A percentile compares a stretch with the other conserved stretches of the same genome.
phyloP scores from a whole-genome alignment of 2,329 filamentous ascomycete species.

The Aspergillus ibericus region DNA sequence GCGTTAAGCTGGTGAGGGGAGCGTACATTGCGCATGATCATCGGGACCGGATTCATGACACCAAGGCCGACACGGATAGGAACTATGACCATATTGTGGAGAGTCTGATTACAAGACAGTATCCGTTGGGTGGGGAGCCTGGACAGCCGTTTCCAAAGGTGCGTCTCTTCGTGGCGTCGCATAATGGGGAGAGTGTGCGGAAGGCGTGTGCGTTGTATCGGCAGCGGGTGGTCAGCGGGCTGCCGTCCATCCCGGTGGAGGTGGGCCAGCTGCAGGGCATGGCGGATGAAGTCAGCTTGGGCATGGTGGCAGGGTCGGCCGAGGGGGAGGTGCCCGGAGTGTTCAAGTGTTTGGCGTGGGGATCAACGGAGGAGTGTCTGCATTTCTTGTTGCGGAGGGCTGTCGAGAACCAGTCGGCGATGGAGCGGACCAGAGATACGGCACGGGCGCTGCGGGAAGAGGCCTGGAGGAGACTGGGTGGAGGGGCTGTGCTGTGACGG shows the following conservation, averaged over 20 bases:
- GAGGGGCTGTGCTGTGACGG: background rate
- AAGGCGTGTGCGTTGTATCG: conserved; percentile 41
- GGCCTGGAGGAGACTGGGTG: conserved; percentile 43
- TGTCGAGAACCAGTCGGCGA: conserved; percentile 70
- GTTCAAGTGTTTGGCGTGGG: conserved; percentile 57
- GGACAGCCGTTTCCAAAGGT: conserved; percentile 27
- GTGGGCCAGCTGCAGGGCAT: conserved; percentile 84
- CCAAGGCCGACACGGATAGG: conserved; percentile 38
- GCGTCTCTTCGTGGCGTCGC: conserved; percentile 54
- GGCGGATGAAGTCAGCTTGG: conserved; percentile 78
- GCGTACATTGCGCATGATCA: conserved; percentile 48
- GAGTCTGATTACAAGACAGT: conserved; percentile 47
- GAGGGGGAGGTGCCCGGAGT: conserved; percentile 37
- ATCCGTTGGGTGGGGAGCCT: conserved; percentile 19
- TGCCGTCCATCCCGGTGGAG: conserved; percentile 41
- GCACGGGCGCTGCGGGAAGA: conserved; percentile 65
- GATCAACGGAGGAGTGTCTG: conserved; percentile 54
- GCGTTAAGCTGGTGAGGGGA: conserved; percentile 48
- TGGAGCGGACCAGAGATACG: conserved; percentile 62
- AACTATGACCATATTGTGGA: conserved; percentile 54
- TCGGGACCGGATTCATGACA: conserved; percentile 38
- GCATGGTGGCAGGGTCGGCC: conserved; percentile 40
- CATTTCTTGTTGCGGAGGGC: conserved; percentile 60
- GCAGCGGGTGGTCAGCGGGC: conserved; percentile 43
- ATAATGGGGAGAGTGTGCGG: conserved; percentile 53